Evolutionary conservation across 2,329 filamentous ascomycete genomes (phyloP), one percentile per base, ranked within the genome.

Genomic region (Cercospora sp.): DNA sequence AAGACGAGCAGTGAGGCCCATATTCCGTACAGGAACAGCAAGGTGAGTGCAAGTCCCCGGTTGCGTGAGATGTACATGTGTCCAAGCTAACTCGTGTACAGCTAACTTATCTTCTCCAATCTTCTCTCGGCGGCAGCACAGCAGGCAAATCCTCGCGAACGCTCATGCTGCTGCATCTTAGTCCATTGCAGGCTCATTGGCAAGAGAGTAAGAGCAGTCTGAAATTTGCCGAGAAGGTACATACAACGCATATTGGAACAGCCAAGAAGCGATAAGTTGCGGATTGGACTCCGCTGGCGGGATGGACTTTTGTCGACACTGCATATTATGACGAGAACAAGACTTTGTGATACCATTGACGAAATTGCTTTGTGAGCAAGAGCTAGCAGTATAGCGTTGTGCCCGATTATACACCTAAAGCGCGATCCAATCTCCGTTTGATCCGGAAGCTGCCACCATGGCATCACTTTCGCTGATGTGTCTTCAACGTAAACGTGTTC

Each of bases 161-260:
- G 0, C 89, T 99, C 75, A 99, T 99, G 95, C 97, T 99, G 79
- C 93, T 98, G 78, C 98, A 98, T 94, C 91, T 97, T 66, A 95
- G 91, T 74, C 95, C 95, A 36, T 83, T 98, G 67, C 92, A 96
- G 82, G 91, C 89, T 5, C 95, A 98, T 82, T 83, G 97, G 72
- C 91, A 90, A 76, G 95, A 99, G 84, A 97, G 94, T 3, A 84
- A 97, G 78, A 97, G 94, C 55, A 97, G 93, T 84, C 84, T 99
- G 80, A 91, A 95, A 76, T 99, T 99, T 80, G 95, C 95, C 16
- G 96, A 92, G 36, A 98, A 91, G 87, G 90, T 94, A 70, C 89
- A 93, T 81, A 96, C 96, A 78, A 96, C 93, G 28, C 93, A 96
- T 74, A 96, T 97, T 74, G 93, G 93, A 68, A 94, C 92, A 0